Base-by-base conservation (phyloP, 2,329 filamentous ascomycete genomes). In the Colletotrichum phormii region DNA sequence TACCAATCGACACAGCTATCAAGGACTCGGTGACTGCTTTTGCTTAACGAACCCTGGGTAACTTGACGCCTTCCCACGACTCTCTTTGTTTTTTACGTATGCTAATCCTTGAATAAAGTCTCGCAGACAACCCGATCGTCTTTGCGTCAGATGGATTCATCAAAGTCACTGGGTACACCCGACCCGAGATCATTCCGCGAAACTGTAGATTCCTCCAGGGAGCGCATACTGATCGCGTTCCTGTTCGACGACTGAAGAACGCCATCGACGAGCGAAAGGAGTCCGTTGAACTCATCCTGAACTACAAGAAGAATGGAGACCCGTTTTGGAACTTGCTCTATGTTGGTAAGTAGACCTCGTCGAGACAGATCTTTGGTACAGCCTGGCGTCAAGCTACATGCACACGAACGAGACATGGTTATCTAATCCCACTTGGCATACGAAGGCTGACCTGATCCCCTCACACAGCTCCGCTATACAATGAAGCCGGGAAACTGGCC, bases 291-390 rank as follows among this genome's bases (percentile, higher is more conserved):
- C 77, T 89, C 2, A 73, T 89, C 2, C 80, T 89, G 4, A 89
- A 89, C 67, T 86, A 87, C 65, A 83, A 83, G 42, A 86, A 87
- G 71, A 85, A 86, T 51, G 87, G 87, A 7, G 82, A 85, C 26
- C 86, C 87, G 0, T 89, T 89, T 74, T 89, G 87, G 87, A 91
- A 90, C 64, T 77, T 91, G 15, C 80, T 91, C 0, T 89, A 88
- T 61, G 79, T 87, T 2, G 83, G 86, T 61, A 86, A 86, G 5
- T 29, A 29, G 26, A 29, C 26, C 26, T 5, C 26, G 26, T 29
- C 26, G 26, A 29, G 26, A 29, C 26, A 29, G 26, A 29, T 29
- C 26, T 3, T 5, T 29, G 2, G 3, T 5, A 29, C 26, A 29
- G 26, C 26, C 26, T 29, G 26, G 26, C 26, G 26, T 22, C 15